Evolutionary conservation across 106 monocot species (phyloP).

Genomic region (Allium fistulosum): DNA sequence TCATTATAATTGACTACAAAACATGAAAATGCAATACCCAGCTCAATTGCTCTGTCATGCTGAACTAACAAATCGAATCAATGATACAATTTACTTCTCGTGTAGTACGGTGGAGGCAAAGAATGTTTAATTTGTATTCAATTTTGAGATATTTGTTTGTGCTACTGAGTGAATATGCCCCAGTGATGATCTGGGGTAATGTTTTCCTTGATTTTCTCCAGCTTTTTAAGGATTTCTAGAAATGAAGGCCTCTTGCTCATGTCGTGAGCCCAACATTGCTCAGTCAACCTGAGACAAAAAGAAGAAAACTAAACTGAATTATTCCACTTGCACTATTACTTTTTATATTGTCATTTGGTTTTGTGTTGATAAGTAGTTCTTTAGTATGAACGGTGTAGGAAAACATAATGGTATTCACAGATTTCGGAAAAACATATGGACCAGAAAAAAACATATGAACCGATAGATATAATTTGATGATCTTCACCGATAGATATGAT

Average conservation of each 20-base stretch:
- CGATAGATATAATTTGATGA: too few species aligned
- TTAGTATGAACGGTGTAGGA: too few species aligned
- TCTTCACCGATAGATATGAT: too few species aligned
- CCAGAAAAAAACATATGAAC: too few species aligned
- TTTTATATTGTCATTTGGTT: too few species aligned
- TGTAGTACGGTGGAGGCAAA: not conserved
- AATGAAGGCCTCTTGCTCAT: slow-evolving; percentile 74
- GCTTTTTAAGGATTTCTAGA: slow-evolving; percentile 76
- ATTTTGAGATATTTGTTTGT: not conserved
- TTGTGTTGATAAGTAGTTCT: too few species aligned
- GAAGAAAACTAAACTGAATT: not conserved
- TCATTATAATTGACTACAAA: too few species aligned
- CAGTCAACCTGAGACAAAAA: slow-evolving; percentile 28
- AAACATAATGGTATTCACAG: too few species aligned
- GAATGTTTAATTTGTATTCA: too few species aligned
- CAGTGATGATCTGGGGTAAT: slow-evolving; percentile 54
- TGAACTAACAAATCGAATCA: not conserved
- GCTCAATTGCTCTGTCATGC: not conserved
- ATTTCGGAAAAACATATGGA: too few species aligned
- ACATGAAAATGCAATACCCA: not conserved
- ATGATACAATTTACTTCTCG: not conserved
- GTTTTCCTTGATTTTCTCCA: slow-evolving; percentile 83
- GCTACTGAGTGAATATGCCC: slow-evolving; percentile 34
- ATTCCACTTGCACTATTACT: too few species aligned
- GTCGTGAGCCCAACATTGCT: slow-evolving; percentile 72